Conservation (phyloP, 331 rosid genomes). For the Pyracantha coccinea region DNA sequence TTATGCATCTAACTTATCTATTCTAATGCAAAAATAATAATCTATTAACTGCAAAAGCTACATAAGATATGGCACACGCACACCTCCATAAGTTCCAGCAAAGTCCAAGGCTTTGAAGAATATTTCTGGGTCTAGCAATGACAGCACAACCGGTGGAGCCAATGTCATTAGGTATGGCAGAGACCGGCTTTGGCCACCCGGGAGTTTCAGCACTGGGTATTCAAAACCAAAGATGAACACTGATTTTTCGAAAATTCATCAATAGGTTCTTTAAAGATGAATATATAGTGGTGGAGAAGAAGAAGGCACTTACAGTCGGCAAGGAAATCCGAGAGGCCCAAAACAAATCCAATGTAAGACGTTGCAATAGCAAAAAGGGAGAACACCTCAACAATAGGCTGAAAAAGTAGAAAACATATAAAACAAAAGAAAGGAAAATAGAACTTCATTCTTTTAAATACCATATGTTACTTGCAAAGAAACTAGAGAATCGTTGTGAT, state of each 20-base stretch:
- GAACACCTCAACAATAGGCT: conserved; percentile 72
- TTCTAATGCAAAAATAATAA: background rate
- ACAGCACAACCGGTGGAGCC: conserved; percentile 50
- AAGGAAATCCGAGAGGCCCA: conserved; percentile 73
- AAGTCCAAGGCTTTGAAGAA: conserved; percentile 66
- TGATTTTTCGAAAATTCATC: no score
- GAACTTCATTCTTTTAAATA: no score
- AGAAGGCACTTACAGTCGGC: conserved; percentile 53
- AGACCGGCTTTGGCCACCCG: conserved; percentile 43
- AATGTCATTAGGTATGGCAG: conserved; percentile 49
- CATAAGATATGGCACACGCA: background rate
- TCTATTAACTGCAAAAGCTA: background rate
- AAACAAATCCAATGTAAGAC: conserved; percentile 72
- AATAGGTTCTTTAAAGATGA: background rate
- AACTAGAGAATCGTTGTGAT: background rate
- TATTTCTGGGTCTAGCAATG: conserved; percentile 68
- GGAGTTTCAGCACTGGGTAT: conserved; percentile 56
- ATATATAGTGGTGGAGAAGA: background rate
- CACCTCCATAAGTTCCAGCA: conserved; percentile 85
- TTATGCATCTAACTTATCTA: background rate
- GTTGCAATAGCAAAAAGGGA: conserved; percentile 72
- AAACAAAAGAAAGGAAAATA: background rate
- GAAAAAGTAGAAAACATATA: conserved; percentile 15
- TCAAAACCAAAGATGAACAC: background rate
- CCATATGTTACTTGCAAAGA: background rate